Conservation (phyloP, 306 rosid species). For the Sophora flavescens region DNA sequence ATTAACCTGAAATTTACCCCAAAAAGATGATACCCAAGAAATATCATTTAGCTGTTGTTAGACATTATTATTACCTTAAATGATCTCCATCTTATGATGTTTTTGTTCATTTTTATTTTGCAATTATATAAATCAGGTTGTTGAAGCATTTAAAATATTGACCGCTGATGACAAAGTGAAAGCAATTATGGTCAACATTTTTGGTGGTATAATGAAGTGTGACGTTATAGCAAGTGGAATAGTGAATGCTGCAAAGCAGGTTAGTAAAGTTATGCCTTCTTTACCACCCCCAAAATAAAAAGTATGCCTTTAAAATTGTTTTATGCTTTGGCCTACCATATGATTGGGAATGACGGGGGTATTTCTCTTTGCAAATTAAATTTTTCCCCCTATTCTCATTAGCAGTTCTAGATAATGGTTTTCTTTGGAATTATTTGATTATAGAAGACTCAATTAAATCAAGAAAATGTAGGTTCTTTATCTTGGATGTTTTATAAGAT, state of each 20-base stretch:
- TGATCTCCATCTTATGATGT: conserved; percentile 2
- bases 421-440: neutral
- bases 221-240: conserved; percentile 97
- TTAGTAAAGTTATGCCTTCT: conserved; percentile 43
- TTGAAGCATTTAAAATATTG: conserved; percentile 96
- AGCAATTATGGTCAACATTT: conserved; percentile 96
- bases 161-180: conserved; percentile 96
- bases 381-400: neutral
- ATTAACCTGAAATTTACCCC: conserved; percentile 17
- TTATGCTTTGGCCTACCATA: conserved; percentile 25
- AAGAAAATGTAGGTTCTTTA: conserved; percentile 29
- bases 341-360: conserved; percentile 18
- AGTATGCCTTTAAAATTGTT: neutral
- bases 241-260: conserved; percentile 97
- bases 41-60: conserved; percentile 17
- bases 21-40: neutral
- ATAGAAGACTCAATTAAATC: neutral
- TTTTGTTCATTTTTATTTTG: conserved; percentile 33
- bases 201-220: conserved; percentile 99
- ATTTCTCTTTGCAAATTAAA: conserved; percentile 3
- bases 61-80: conserved; percentile 15
- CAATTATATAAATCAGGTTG: conserved; percentile 67
- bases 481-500: conserved; percentile 24
- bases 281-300: neutral
- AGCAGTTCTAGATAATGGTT: conserved; percentile 7